Evolutionary conservation across 371 early-diverging fungal genomes (phyloP), one percentile per base, ranked within the genome.

Genomic region (Rhizopus arrhizus): DNA sequence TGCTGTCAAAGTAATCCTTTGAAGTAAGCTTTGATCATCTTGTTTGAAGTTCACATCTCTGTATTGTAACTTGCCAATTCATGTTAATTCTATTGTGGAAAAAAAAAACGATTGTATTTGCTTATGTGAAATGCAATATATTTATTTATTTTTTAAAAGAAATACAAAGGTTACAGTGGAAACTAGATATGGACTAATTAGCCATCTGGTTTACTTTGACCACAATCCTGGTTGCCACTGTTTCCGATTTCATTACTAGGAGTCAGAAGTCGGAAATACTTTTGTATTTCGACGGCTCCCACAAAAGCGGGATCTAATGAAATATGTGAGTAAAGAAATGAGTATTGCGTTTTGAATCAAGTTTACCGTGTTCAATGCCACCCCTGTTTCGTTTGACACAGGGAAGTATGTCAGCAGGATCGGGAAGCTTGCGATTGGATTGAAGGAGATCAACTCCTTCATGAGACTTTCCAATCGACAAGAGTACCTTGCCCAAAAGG

Each of bases 371-470:
- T 65, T 10, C 22, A 74, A 31, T 0, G 65, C 57, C 0, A 51
- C 11, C 11, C 56, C 48, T 0, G 68, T 41, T 6, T 43, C n/a
- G 10, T 28, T 9, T 1, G 47, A 59, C 41, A 61, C 59, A 16
- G 72, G 71, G 63, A 72, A 79, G 28, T 72, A 75, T 0, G 69
- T 65, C 40, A 79, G 58, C 1, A 76, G n/a, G 40, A 76, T 42
- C 15, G 76, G 76, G 10, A 64, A 33, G 22, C 41, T 31, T 1
- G 48, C 49, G 7, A 43, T 62, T 8, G 76, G 74, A 33, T 64
- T 63, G 38, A 65, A 40, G 10, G 29, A 1, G 7, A 53, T 35
- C 7, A 79, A 15, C 16, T 51, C 35, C 3, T 54, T 11, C 0
- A 61, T 42, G 16, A 75, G 54, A 5, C 42, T 31, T n/a, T 65